A percentile compares a stretch with the other conserved stretches of the same genome.
phyloP scores from a whole-genome alignment of 768 basidiomycete genomes.

The Boletus barrowsii region DNA sequence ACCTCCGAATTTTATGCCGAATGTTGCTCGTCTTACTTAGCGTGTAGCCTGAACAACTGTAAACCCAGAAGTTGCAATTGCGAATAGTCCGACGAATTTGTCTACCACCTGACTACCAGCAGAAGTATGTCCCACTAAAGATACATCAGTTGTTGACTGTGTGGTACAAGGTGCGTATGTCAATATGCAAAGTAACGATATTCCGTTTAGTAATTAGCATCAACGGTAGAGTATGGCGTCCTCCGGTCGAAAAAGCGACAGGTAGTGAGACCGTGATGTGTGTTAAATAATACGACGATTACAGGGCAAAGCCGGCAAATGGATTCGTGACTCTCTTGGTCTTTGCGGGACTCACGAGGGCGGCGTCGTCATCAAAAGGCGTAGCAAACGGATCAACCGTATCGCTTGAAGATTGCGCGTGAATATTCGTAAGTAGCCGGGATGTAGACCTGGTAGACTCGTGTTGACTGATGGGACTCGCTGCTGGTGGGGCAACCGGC shows the following conservation, averaged over 20 bases:
- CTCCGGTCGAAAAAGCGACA: background rate
- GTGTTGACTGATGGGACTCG: constrained; percentile 17
- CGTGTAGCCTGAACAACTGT: too few relatives aligned
- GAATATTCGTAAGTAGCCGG: constrained; percentile 41
- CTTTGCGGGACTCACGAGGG: constrained; percentile 31
- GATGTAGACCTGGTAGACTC: constrained; percentile 38
- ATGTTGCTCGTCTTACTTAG: too few relatives aligned
- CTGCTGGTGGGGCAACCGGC: constrained; percentile 12
- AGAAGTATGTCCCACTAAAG: constrained; percentile 16
- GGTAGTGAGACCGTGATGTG: background rate
- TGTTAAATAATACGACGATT: constrained; percentile 3
- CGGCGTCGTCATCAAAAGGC: constrained; percentile 75
- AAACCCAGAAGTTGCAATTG: too few relatives aligned
- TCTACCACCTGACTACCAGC: constrained; percentile 1
- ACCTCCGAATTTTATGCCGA: background rate
- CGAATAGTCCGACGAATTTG: too few relatives aligned
- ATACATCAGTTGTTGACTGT: constrained; percentile 20
- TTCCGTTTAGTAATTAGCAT: constrained; percentile 10
- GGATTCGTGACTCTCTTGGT: constrained; percentile 55
- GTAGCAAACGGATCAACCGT: constrained; percentile 61
- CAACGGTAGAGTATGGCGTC: constrained; percentile 13
- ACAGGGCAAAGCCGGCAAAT: constrained; percentile 39
- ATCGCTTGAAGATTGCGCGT: constrained; percentile 37
- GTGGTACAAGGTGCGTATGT: constrained; percentile 1
- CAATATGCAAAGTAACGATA: constrained; percentile 8